Base-by-base conservation (phyloP, 225 moss, liverwort and hornwort species). In the Physcomitrium patens region DNA sequence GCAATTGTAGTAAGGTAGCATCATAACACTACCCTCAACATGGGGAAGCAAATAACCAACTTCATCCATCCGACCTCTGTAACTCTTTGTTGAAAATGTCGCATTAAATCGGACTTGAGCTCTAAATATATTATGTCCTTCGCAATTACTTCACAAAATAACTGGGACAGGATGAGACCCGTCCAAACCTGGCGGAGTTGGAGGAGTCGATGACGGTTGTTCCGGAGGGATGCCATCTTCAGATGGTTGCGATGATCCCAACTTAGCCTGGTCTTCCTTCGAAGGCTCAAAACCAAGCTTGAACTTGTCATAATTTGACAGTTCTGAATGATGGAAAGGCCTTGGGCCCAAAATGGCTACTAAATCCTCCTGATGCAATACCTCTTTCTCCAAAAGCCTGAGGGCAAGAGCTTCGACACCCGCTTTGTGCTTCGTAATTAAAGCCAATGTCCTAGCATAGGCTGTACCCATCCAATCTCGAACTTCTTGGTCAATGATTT, bases 401-500 rank as follows among this genome's bases (percentile, higher is more conserved):
- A 90, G 78, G 37, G 95, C 93, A 66, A 99, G 81, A 55, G 84
- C 65, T 87, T 99, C 93, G 14, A 99, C 89, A 54, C 95, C 95
- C 28, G 72, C 79, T 71, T 78, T 85, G 76, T 99, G 90, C 87
- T 87, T 69, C 28, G 88, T 83, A 53, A 99, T 56, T 42, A 99
- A 78, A 70, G 77, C 93, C 61, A 94, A 64, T 12, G 97, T 99
- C n/a, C 93, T 86, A 53, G 86, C 78, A 83, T 95, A 99, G 10
- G 95, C 95, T 44, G 73, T 74, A 49, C 88, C 95, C 59, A 99
- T 93, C 97, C 93, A 99, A 49, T 82, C 85, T 66, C 95, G 90
- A 44, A 99, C 97, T 70, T 99, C 95, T 71, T 99, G 93, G 73
- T 99, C 97, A 56, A 99, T 99, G 12, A 99, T 93, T 78, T 93